Percentiles rank a stretch among this genome's conserved stretches.
Evolutionary conservation across 768 basidiomycete genomes (phyloP).

Genomic region (Brasilioporus rufonigricans): DNA sequence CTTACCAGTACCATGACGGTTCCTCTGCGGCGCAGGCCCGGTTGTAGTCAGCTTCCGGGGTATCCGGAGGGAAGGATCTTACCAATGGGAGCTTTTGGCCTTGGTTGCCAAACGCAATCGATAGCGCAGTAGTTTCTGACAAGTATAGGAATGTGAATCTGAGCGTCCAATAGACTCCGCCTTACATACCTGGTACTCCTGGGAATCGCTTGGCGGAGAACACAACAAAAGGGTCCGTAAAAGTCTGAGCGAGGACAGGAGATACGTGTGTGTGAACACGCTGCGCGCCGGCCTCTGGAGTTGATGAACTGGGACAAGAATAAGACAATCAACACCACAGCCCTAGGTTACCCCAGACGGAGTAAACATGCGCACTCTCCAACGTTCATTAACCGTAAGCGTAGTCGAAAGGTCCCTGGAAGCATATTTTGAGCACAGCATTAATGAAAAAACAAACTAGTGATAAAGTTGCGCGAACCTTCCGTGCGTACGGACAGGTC

Average conservation of each 20-base stretch:
- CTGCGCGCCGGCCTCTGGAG: constrained; percentile 65
- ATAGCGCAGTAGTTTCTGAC: constrained; percentile 83
- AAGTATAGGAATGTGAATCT: constrained; percentile 21
- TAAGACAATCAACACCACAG: constrained; percentile 22
- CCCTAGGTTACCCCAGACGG: constrained; percentile 11
- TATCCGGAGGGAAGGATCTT: constrained; percentile 34
- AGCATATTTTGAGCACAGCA: constrained; percentile 15
- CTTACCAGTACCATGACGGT: constrained; percentile 74
- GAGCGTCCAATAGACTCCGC: constrained; percentile 10
- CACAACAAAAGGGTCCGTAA: constrained; percentile 81
- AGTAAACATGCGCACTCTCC: constrained; percentile 68
- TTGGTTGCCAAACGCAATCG: constrained; percentile 86
- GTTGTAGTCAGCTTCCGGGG: constrained; percentile 22
- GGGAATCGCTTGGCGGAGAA: constrained; percentile 94
- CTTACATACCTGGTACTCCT: constrained; percentile 77
- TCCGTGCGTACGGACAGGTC: constrained; percentile 93
- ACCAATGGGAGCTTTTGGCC: constrained; percentile 88
- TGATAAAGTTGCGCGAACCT: constrained; percentile 48
- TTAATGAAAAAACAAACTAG: constrained; percentile 22
- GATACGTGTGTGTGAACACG: constrained; percentile 67
- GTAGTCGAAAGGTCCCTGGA: constrained; percentile 78
- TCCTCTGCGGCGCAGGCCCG: constrained; percentile 51
- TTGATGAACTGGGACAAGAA: constrained; percentile 53
- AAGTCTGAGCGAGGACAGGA: constrained; percentile 80
- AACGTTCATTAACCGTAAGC: constrained; percentile 86